phyloP scores from a whole-genome alignment of 371 early-diverging fungal genomes.

The Synchytrium microbalum region DNA sequence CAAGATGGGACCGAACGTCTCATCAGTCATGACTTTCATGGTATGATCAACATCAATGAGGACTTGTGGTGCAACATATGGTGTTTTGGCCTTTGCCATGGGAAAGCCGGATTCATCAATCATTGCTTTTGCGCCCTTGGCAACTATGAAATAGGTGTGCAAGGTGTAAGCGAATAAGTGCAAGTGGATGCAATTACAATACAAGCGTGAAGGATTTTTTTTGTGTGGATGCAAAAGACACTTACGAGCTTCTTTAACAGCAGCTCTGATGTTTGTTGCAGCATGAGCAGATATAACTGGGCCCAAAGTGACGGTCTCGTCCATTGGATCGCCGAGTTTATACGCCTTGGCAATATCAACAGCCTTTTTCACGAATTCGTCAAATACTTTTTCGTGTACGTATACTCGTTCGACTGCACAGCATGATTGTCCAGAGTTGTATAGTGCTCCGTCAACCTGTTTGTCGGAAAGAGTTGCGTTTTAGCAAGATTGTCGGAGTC shows the following conservation, averaged over 20 bases:
- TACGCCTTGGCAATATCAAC: constrained; percentile 58
- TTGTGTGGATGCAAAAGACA: too few species aligned
- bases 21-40: constrained; percentile 75
- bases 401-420: constrained; percentile 78
- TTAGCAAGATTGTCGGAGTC: too few species aligned
- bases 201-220: too few species aligned
- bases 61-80: constrained; percentile 70
- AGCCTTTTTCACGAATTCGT: constrained; percentile 59
- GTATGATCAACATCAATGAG: constrained; percentile 61
- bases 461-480: too few species aligned
- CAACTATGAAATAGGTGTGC: constrained; percentile 23
- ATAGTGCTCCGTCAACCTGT: constrained; percentile 79
- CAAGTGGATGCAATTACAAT: background rate
- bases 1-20: constrained; percentile 82
- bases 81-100: constrained; percentile 51
- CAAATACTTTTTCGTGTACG: constrained; percentile 69
- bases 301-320: constrained; percentile 61
- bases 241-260: constrained; percentile 61
- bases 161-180: background rate
- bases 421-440: constrained; percentile 80
- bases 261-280: constrained; percentile 61
- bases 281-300: constrained; percentile 66
- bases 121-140: constrained; percentile 58
- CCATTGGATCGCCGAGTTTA: constrained; percentile 59
- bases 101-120: constrained; percentile 55